phyloP scores from a whole-genome alignment of 164 flowering plant species.

The Tetrastigma voinierianum region DNA sequence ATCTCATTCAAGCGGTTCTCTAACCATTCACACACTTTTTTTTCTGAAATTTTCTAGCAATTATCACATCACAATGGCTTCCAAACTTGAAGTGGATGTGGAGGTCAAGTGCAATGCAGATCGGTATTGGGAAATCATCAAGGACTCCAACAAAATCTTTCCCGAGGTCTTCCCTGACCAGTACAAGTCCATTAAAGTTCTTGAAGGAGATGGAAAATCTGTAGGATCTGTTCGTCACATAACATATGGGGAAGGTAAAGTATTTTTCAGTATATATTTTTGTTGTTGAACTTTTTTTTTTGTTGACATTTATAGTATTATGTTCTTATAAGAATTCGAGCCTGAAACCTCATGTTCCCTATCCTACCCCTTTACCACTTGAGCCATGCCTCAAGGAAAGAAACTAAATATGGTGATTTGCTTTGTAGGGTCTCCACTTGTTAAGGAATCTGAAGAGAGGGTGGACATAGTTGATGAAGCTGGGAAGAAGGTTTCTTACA shows the following conservation, averaged over 20 bases:
- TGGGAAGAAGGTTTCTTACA: conserved; percentile 38
- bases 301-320: no score
- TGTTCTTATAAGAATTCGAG: no score
- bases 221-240: conserved; percentile 61
- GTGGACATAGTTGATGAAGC: conserved; percentile 51
- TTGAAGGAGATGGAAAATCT: conserved; percentile 80
- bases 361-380: no score
- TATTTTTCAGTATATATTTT: not conserved
- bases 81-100: conserved; percentile 52
- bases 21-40: not conserved
- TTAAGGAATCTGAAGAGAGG: conserved; percentile 45
- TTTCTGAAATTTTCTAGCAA: no score
- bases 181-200: conserved; percentile 64
- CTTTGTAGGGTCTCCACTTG: conserved; percentile 28
- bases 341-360: no score
- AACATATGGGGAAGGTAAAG: conserved; percentile 54
- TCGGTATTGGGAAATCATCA: conserved; percentile 54
- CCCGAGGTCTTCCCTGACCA: conserved; percentile 65
- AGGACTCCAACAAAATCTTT: conserved; percentile 52
- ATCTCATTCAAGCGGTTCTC: not conserved
- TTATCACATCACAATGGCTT: conserved; percentile 17
- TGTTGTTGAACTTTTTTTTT: no score
- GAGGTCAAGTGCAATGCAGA: conserved; percentile 58
- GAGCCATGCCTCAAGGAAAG: no score
- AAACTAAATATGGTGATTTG: not conserved